Percentiles rank a stretch among this genome's conserved stretches.
These are phyloP conservation scores for Carex littledalei DNA, from an alignment of 176 grass and related monocot genomes.

Conservation along the genomic window DNA sequence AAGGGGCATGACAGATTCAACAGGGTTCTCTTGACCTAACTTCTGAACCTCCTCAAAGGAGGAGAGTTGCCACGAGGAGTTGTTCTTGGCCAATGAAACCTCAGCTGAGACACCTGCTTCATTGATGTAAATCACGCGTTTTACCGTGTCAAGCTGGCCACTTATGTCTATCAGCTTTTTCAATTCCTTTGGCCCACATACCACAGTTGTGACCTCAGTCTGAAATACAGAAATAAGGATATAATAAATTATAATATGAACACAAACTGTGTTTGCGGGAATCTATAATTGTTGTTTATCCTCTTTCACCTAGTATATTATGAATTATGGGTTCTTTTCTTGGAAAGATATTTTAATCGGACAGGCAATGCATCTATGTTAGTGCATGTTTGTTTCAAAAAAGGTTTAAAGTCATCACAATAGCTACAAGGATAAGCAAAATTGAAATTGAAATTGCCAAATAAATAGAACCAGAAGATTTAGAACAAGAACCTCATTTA, in stretches of 20 bases:
- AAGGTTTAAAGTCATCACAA: neutral
- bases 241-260: conserved; percentile 3
- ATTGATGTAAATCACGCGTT: conserved; percentile 73
- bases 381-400: neutral
- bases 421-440: neutral
- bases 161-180: conserved; percentile 87
- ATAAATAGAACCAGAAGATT: conserved; percentile 16
- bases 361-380: neutral
- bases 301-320: neutral
- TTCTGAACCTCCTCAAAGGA: conserved; percentile 81
- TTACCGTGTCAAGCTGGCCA: conserved; percentile 71
- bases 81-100: conserved; percentile 61
- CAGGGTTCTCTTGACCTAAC: conserved; percentile 53
- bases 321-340: neutral
- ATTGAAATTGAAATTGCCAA: neutral
- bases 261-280: neutral
- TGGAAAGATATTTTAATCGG: neutral
- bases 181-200: conserved; percentile 81
- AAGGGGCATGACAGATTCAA: conserved; percentile 50
- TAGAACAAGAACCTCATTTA: conserved; percentile 65
- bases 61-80: conserved; percentile 51
- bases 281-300: neutral
- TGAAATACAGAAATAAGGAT: conserved; percentile 34
- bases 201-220: conserved; percentile 81
- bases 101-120: conserved; percentile 70